phyloP scores from a whole-genome alignment of 1,284 basidiomycete genomes.

The Neolentinus lepideus region DNA sequence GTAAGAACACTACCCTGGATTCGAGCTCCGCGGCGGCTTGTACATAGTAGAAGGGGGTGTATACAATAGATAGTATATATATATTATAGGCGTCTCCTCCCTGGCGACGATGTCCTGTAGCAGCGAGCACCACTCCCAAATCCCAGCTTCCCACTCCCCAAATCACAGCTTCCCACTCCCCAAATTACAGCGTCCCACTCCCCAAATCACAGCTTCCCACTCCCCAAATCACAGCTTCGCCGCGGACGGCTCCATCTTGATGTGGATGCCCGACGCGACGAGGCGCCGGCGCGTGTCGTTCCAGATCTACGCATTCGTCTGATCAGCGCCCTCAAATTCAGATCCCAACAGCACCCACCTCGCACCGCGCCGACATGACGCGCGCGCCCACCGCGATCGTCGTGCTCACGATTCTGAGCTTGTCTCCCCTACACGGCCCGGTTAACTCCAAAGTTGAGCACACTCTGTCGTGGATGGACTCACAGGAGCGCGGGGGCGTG shows the following conservation, averaged over 20 bases:
- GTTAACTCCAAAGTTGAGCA: not conserved
- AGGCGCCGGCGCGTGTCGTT: conserved; percentile 40
- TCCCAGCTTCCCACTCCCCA: too few relatives aligned
- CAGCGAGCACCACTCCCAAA: too few relatives aligned
- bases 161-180: too few relatives aligned
- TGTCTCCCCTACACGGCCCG: conserved; percentile 32
- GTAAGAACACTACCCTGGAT: not conserved
- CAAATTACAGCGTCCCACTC: too few relatives aligned
- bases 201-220: too few relatives aligned
- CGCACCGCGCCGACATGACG: conserved; percentile 34
- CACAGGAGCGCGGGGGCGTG: not conserved
- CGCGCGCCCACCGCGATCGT: conserved; percentile 36
- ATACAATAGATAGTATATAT: too few relatives aligned
- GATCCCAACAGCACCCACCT: too few relatives aligned
- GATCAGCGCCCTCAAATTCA: too few relatives aligned
- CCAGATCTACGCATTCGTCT: conserved; percentile 46
- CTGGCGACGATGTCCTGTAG: too few relatives aligned
- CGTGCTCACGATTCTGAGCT: conserved; percentile 38
- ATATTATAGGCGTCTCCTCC: too few relatives aligned
- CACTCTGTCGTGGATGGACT: too few relatives aligned
- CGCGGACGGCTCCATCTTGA: conserved; percentile 43
- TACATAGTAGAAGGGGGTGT: too few relatives aligned
- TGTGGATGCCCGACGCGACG: conserved; percentile 45
- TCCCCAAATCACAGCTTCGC: conserved; percentile 8
- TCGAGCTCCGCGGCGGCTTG: not conserved